Evolutionary conservation across 1,139 yeast genomes (phyloP).

Genomic region (Kurtzmaniella quercitrusa): DNA sequence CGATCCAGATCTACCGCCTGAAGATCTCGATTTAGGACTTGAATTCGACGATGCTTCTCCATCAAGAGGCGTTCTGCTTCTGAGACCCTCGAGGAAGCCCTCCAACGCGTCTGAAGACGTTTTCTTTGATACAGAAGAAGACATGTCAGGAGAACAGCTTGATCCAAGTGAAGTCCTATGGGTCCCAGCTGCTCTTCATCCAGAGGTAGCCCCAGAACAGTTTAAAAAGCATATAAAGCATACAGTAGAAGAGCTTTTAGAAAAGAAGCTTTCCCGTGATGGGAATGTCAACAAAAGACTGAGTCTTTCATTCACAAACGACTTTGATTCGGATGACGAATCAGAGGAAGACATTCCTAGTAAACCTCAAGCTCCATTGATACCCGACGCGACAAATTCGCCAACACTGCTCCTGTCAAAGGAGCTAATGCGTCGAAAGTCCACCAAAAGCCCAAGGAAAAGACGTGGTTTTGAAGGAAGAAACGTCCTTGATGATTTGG

Average conservation of each 20-base stretch:
- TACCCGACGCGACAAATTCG: neutral
- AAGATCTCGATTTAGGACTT: slow-evolving; percentile 31
- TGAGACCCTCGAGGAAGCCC: neutral
- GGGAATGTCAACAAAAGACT: slow-evolving; percentile 30
- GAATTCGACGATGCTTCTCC: slow-evolving; percentile 16
- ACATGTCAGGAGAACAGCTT: neutral
- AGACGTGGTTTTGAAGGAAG: neutral
- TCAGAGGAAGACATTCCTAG: neutral
- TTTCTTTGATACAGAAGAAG: slow-evolving; percentile 2
- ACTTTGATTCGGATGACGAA: slow-evolving; percentile 2
- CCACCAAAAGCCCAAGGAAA: slow-evolving; percentile 3
- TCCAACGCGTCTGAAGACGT: slow-evolving; percentile 2
- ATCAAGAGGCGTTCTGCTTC: slow-evolving; percentile 1
- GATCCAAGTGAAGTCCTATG: slow-evolving; percentile 47
- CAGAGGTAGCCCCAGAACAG: slow-evolving; percentile 89
- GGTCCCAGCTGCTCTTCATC: slow-evolving; percentile 96
- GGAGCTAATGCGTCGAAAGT: neutral
- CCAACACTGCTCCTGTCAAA: neutral
- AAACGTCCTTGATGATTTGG: slow-evolving; percentile 10
- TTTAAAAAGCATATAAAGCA: slow-evolving; percentile 78
- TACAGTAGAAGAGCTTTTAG: slow-evolving; percentile 71
- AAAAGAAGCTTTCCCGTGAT: slow-evolving; percentile 32
- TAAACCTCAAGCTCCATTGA: neutral
- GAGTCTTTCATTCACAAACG: slow-evolving; percentile 18
- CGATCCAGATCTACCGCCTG: slow-evolving; percentile 54